Conservation (phyloP, 768 basidiomycete species). For the Trametes cinnabarina region DNA sequence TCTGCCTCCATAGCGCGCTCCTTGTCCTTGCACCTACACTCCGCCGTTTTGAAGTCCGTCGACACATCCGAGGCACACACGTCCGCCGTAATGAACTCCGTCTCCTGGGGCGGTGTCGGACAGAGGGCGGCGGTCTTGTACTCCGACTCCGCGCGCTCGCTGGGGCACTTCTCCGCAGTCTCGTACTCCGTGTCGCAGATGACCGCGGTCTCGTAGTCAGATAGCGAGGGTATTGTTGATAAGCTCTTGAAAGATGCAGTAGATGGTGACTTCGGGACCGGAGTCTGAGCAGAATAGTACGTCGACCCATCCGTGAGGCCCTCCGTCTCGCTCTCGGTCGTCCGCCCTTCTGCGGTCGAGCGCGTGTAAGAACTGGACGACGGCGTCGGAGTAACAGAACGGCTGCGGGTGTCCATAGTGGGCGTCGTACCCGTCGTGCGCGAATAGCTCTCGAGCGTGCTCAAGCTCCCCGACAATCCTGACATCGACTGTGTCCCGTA, state of each 20-base stretch:
- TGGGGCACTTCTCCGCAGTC: constrained; percentile 32
- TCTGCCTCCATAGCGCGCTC: constrained; percentile 18
- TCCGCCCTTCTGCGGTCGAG: constrained; percentile 5
- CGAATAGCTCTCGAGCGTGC: constrained; percentile 30
- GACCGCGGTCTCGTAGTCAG: constrained; percentile 42
- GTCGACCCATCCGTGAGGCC: constrained; percentile 5
- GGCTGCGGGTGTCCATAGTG: constrained; percentile 5
- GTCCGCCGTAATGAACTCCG: constrained; percentile 51
- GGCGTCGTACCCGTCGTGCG: constrained; percentile 17
- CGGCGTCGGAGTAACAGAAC: constrained; percentile 21
- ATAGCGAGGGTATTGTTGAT: constrained; percentile 55
- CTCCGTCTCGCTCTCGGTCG: constrained; percentile 9
- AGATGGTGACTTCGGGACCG: constrained; percentile 18
- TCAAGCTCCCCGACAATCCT: constrained; percentile 18
- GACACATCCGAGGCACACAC: constrained; percentile 43
- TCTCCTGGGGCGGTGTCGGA: constrained; percentile 34
- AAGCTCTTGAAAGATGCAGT: constrained; percentile 52
- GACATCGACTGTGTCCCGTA: constrained; percentile 7
- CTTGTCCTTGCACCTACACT: constrained; percentile 31
- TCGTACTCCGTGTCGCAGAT: constrained; percentile 37
- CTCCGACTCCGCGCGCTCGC: constrained; percentile 43
- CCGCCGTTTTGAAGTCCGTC: constrained; percentile 50
- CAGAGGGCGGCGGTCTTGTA: constrained; percentile 44
- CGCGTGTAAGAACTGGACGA: constrained; percentile 19
- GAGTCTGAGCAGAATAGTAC: constrained; percentile 13